These are phyloP conservation scores for Ramaria sp. DNA, from an alignment of 768 basidiomycete genomes.

Conservation along the genomic window DNA sequence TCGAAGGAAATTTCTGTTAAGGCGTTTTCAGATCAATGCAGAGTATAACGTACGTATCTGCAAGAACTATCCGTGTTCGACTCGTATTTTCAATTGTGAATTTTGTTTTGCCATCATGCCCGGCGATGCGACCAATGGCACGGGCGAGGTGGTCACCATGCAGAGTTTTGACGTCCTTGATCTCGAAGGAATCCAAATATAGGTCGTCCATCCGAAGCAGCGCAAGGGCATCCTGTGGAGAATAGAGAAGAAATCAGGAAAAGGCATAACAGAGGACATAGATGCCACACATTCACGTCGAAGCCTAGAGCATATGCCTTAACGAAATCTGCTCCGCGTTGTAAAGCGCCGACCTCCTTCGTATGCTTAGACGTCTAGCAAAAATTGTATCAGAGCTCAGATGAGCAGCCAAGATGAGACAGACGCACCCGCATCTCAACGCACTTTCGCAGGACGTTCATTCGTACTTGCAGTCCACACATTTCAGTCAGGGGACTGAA, in stretches of 20 bases:
- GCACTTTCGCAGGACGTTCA: slow-evolving; percentile 84
- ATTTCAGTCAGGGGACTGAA: slow-evolving; percentile 95
- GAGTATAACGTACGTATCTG: slow-evolving; percentile 69
- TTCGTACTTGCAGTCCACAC: slow-evolving; percentile 87
- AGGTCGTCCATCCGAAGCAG: slow-evolving; percentile 92
- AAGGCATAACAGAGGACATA: slow-evolving; percentile 1
- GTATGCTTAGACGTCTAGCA: slow-evolving; percentile 90
- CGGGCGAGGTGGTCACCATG: slow-evolving; percentile 98
- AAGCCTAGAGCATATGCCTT: slow-evolving; percentile 93
- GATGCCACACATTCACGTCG: slow-evolving; percentile 68
- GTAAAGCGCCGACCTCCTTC: slow-evolving; percentile 83
- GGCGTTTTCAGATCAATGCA: slow-evolving; percentile 6
- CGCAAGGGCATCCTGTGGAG: slow-evolving; percentile 79
- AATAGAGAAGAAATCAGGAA: background rate
- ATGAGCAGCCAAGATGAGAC: background rate
- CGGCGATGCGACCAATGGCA: slow-evolving; percentile 98
- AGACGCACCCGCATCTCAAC: slow-evolving; percentile 84
- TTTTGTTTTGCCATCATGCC: slow-evolving; percentile 97
- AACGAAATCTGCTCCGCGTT: slow-evolving; percentile 96
- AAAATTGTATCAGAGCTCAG: background rate
- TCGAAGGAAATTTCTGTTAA: slow-evolving; percentile 5
- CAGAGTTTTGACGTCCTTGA: slow-evolving; percentile 97
- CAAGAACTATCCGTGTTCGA: slow-evolving; percentile 94
- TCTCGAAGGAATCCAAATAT: slow-evolving; percentile 97
- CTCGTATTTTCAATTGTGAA: slow-evolving; percentile 98